Conservation (phyloP, 768 basidiomycete species). For the Amanita brunnescens region DNA sequence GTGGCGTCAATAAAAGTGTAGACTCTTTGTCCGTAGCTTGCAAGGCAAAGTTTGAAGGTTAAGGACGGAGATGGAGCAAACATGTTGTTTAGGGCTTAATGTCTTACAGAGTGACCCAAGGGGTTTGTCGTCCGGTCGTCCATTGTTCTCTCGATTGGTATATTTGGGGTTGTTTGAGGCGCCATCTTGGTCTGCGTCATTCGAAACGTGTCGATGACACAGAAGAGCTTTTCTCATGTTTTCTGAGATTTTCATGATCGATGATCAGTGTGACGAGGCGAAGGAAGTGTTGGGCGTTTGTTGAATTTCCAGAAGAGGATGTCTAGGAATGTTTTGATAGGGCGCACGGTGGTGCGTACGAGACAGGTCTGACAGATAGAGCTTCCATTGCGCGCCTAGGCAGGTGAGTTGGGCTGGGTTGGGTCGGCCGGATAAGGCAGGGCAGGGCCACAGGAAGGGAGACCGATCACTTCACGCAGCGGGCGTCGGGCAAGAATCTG, state of each 20-base stretch:
- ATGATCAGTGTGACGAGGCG: conserved; percentile 1
- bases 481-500: conserved; percentile 3
- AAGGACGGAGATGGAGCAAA: not conserved
- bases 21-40: not conserved
- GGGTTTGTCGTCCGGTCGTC: not conserved
- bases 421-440: not conserved
- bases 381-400: too few species aligned
- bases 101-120: not conserved
- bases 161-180: not conserved
- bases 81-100: not conserved
- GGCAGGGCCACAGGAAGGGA: too few species aligned
- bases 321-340: too few species aligned
- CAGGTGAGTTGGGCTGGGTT: conserved; percentile 3
- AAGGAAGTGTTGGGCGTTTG: not conserved
- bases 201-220: conserved; percentile 2
- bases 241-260: not conserved
- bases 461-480: too few species aligned
- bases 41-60: not conserved
- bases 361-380: too few species aligned
- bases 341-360: too few species aligned
- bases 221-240: not conserved
- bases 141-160: conserved; percentile 1
- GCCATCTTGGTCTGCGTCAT: not conserved
- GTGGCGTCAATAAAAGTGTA: not conserved
- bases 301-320: too few species aligned